Evolutionary conservation across 495 filamentous ascomycete genomes (phyloP).

Genomic region (Neurospora sp.): DNA sequence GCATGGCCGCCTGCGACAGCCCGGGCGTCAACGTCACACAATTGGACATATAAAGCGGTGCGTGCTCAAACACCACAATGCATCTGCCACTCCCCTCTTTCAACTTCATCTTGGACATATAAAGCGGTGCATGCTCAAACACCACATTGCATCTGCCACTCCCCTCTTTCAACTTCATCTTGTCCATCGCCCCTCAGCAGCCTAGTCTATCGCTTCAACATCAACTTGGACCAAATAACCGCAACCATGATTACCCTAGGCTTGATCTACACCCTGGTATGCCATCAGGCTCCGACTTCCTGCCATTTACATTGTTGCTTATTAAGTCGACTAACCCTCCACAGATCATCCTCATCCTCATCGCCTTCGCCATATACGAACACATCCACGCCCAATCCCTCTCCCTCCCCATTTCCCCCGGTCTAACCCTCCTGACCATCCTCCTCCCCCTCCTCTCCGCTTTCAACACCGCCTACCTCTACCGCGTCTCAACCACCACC

Average conservation of each 20-base stretch:
- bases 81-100: neutral
- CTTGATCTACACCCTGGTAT: slow-evolving; percentile 4
- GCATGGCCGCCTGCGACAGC: neutral
- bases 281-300: neutral
- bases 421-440: slow-evolving; percentile 37
- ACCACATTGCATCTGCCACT: neutral
- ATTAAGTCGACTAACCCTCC: neutral
- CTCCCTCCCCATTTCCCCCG: slow-evolving; percentile 40
- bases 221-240: neutral
- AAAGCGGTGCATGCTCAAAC: neutral
- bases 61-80: neutral
- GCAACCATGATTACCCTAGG: slow-evolving; percentile 1
- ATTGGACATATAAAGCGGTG: neutral
- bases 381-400: slow-evolving; percentile 35
- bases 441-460: slow-evolving; percentile 42
- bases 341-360: slow-evolving; percentile 15
- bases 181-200: too few species aligned
- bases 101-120: neutral
- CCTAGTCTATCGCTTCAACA: neutral
- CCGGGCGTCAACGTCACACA: neutral
- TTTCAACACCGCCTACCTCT: slow-evolving; percentile 20
- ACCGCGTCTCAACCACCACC: slow-evolving; percentile 7
- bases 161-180: neutral
- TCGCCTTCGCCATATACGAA: slow-evolving; percentile 32
- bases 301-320: neutral